Evolutionary conservation across 441 rosid genomes (phyloP).

Genomic region (Cnidoscolus chayamansa): DNA sequence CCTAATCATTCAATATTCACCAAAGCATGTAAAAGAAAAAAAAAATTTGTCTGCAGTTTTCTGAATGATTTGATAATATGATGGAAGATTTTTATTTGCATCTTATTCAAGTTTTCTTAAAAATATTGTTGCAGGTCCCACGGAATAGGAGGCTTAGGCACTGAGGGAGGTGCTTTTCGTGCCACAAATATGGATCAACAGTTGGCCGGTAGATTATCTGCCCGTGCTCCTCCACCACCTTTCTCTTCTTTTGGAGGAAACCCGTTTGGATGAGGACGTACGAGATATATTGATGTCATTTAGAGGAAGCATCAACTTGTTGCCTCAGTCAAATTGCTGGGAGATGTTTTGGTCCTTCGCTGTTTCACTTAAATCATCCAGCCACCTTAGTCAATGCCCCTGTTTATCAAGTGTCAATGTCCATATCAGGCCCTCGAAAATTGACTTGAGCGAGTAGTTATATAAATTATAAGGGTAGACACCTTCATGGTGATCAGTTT

Average conservation of each 20-base stretch:
- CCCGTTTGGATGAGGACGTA: constrained; percentile 56
- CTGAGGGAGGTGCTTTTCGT: constrained; percentile 34
- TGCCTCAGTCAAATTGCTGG: constrained; percentile 31
- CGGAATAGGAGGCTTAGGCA: constrained; percentile 34
- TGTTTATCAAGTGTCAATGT: constrained; percentile 20
- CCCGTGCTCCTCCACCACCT: constrained; percentile 37
- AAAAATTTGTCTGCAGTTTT: background rate
- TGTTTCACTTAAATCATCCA: constrained; percentile 21
- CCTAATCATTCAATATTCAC: background rate
- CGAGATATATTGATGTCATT: constrained; percentile 8
- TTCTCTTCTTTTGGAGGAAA: constrained; percentile 56
- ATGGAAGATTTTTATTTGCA: background rate
- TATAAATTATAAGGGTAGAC: constrained; percentile 13
- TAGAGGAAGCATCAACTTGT: constrained; percentile 36
- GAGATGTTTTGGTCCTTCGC: constrained; percentile 33
- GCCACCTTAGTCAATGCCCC: constrained; percentile 12
- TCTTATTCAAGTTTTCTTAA: background rate
- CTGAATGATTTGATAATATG: constrained; percentile 10
- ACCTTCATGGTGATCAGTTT: constrained; percentile 20
- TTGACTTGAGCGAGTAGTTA: constrained; percentile 2
- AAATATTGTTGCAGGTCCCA: constrained; percentile 42
- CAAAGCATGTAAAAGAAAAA: no score
- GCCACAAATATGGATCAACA: constrained; percentile 42
- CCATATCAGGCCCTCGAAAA: constrained; percentile 14
- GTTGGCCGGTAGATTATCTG: constrained; percentile 38